These are phyloP conservation scores for Aspergillus cejpii DNA, from an alignment of 2,329 filamentous ascomycete species.

Conservation along the genomic window DNA sequence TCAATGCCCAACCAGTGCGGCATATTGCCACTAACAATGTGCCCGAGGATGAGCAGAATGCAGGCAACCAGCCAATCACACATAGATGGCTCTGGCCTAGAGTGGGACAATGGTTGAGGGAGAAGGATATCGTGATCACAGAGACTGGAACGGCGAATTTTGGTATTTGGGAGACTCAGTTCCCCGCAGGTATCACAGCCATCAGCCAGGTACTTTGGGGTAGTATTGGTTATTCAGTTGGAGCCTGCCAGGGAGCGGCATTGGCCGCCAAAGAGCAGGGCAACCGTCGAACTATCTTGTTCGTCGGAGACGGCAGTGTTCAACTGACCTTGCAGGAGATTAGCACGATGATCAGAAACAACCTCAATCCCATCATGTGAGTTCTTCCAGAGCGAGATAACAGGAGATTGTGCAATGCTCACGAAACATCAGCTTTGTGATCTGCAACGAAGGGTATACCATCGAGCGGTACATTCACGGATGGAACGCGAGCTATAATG, in stretches of 20 bases:
- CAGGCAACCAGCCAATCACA: conserved; percentile 37
- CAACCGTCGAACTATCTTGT: conserved; percentile 64
- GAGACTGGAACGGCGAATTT: conserved; percentile 87
- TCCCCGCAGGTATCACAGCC: conserved; percentile 69
- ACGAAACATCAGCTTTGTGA: conserved; percentile 52
- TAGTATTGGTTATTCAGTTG: conserved; percentile 60
- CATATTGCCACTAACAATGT: conserved; percentile 50
- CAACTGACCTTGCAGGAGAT: conserved; percentile 80
- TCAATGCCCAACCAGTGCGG: conserved; percentile 51
- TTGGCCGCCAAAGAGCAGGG: conserved; percentile 64
- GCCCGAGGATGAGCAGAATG: conserved; percentile 27
- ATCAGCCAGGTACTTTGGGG: conserved; percentile 73
- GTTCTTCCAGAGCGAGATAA: conserved; percentile 25
- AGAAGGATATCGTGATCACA: conserved; percentile 71
- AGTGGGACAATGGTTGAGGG: conserved; percentile 63
- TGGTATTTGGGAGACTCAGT: conserved; percentile 77
- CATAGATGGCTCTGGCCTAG: conserved; percentile 65
- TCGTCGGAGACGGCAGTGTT: conserved; percentile 83
- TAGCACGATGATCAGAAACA: conserved; percentile 71
- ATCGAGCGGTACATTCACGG: conserved; percentile 87
- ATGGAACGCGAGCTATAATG: conserved; percentile 72
- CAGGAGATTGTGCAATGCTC: conserved; percentile 28
- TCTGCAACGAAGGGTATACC: conserved; percentile 83
- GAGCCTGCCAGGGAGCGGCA: conserved; percentile 61
- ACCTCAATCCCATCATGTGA: conserved; percentile 69